phyloP scores from a whole-genome alignment of 2,329 filamentous ascomycete genomes.

The Aspergillus sojae region DNA sequence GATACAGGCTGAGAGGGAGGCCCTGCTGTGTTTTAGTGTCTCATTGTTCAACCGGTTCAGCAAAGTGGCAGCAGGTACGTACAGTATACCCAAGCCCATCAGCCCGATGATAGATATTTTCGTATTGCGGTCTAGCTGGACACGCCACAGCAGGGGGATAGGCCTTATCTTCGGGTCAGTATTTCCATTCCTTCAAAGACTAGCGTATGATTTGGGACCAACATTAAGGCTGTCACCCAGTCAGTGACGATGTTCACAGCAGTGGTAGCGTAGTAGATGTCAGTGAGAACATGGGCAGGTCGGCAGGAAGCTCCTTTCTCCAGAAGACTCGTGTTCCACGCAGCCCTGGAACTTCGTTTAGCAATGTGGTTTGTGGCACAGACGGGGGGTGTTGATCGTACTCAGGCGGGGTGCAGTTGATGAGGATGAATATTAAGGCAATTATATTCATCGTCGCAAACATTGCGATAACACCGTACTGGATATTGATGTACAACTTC shows the following conservation, averaged over 20 bases:
- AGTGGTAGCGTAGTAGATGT: constrained; percentile 29
- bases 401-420: constrained; percentile 26
- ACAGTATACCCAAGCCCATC: constrained; percentile 50
- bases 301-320: constrained; percentile 24
- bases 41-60: background rate
- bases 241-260: constrained; percentile 30
- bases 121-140: constrained; percentile 47
- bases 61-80: constrained; percentile 37
- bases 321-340: constrained; percentile 21
- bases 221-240: constrained; percentile 28
- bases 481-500: constrained; percentile 23
- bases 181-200: constrained; percentile 27
- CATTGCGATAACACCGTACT: constrained; percentile 23
- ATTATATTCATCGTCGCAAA: constrained; percentile 28
- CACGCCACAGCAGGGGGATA: constrained; percentile 43
- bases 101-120: constrained; percentile 51
- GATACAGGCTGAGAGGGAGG: constrained; percentile 33
- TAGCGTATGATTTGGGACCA: background rate
- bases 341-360: constrained; percentile 17
- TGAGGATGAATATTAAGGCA: constrained; percentile 26
- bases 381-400: constrained; percentile 7
- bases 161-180: constrained; percentile 39
- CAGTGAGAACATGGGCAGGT: constrained; percentile 23
- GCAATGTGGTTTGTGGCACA: background rate
- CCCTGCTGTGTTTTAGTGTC: constrained; percentile 24